phyloP scores from a whole-genome alignment of 805 yeast species.

The Blastobotrys attinorum region DNA sequence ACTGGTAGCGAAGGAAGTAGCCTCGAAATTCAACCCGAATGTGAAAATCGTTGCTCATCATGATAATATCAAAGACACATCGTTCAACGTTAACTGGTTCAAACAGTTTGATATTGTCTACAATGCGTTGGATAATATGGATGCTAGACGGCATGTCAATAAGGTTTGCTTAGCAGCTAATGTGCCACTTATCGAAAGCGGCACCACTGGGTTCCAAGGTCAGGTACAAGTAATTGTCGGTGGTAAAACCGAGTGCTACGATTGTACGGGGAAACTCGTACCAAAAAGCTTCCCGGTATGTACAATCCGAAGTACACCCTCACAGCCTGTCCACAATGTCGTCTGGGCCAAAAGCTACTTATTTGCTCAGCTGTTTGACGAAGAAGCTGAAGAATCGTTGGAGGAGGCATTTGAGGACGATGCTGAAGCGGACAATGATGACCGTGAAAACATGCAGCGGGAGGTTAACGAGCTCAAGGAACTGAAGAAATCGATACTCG shows the following conservation, averaged over 20 bases:
- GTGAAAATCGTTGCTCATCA: conserved; percentile 72
- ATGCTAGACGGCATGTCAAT: conserved; percentile 87
- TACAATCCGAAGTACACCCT: conserved; percentile 93
- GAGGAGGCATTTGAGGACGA: conserved; percentile 55
- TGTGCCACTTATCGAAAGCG: conserved; percentile 82
- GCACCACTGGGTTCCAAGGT: conserved; percentile 92
- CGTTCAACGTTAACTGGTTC: conserved; percentile 73
- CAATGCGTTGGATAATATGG: conserved; percentile 90
- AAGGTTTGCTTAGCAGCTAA: conserved; percentile 65
- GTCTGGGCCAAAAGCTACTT: conserved; percentile 96
- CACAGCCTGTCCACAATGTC: conserved; percentile 90
- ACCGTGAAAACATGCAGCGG: conserved; percentile 25
- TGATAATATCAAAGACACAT: conserved; percentile 78
- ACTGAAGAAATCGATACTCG: conserved; percentile 26
- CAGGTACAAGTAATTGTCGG: conserved; percentile 90
- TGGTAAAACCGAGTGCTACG: conserved; percentile 81
- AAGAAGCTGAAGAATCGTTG: conserved; percentile 53
- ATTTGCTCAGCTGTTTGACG: conserved; percentile 65
- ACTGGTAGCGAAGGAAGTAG: conserved; percentile 75
- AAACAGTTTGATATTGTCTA: conserved; percentile 67
- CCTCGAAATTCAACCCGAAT: conserved; percentile 57
- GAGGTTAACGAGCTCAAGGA: conserved; percentile 32
- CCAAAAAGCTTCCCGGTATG: conserved; percentile 94
- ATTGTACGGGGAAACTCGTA: conserved; percentile 77
- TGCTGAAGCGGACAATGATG: conserved; percentile 41